Evolutionary conservation across 1,284 basidiomycete species (phyloP), one percentile per base, ranked within the genome.

Genomic region (Heterobasidion occidentale): DNA sequence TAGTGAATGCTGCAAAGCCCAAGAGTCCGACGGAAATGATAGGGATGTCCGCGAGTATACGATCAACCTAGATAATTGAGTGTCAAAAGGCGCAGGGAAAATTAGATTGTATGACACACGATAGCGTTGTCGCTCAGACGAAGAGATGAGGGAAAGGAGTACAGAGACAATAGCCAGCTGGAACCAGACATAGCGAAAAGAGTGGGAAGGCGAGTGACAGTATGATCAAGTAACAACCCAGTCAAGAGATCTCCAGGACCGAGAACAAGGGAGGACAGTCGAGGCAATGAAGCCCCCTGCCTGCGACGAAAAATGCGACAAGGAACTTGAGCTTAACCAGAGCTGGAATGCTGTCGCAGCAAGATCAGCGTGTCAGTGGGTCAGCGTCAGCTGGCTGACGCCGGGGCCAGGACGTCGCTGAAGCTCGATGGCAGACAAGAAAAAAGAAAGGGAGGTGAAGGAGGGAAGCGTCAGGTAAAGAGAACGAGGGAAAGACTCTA

Each of bases 11-110:
- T n/a, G 78, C 84, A 57, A 90, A 80, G 42, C 77, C 78, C 63
- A 88, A 71, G 19, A 88, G 70, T 46, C 88, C 88, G 55, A 84
- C 75, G 56, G 79, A 79, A 62, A 87, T 78, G 59, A 86, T 73
- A 42, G 88, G 88, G 53, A 90, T 81, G 59, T 87, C 84, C 15
- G 79, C 74, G 46, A 90, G 71, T 51, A 90, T 66, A 11, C 12
- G 36, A 15, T 52, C 52, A 9, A 61, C 11, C 61, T 56, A 54
- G n/a, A 35, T n/a, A 27, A 56, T 44, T 27, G 34, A 19, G 15
- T 46, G 56, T 20, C 46, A 48, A 48, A 19, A 60, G 54, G 42
- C 56, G 45, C 36, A 17, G 33, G 35, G 36, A 36, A 35, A 17
- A 14, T 17, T 17, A 52, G 49, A 51, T 17, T 27, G 44, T 6